Percentiles rank a stretch among this genome's conserved stretches.
Conservation (phyloP, 164 flowering plant species). For the Brasenia schreberi region DNA sequence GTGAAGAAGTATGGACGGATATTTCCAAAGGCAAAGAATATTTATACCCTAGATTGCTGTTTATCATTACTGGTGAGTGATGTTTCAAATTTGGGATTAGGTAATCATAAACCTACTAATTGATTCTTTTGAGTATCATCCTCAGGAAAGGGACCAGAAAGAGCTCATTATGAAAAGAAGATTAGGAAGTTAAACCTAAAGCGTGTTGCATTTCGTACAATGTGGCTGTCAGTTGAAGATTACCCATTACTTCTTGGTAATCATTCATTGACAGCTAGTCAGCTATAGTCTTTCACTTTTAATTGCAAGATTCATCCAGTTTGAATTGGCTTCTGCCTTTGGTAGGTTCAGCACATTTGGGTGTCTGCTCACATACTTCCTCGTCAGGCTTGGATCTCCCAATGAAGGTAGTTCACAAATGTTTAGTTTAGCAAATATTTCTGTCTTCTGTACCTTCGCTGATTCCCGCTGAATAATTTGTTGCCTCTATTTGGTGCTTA, state of each 20-base stretch:
- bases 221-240: conserved; percentile 97
- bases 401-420: conserved; percentile 55
- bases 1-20: conserved; percentile 44
- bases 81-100: conserved; percentile 4
- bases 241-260: conserved; percentile 86
- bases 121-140: not conserved
- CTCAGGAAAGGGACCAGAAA: conserved; percentile 91
- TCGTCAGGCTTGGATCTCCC: conserved; percentile 98
- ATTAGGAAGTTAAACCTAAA: conserved; percentile 59
- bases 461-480: not conserved
- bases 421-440: not conserved
- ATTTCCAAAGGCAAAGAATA: conserved; percentile 34
- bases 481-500: conserved; percentile 9
- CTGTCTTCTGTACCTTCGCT: not conserved
- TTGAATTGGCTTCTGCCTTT: conserved; percentile 1
- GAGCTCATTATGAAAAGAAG: conserved; percentile 69
- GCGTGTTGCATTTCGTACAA: conserved; percentile 91
- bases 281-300: not conserved
- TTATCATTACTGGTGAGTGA: conserved; percentile 72
- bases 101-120: not conserved
- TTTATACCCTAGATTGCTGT: conserved; percentile 70
- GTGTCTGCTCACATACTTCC: conserved; percentile 89
- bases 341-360: conserved; percentile 91
- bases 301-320: not conserved
- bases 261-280: conserved; percentile 1